phyloP scores from a whole-genome alignment of 2,329 filamentous ascomycete species.

The Fusarium virguliforme region DNA sequence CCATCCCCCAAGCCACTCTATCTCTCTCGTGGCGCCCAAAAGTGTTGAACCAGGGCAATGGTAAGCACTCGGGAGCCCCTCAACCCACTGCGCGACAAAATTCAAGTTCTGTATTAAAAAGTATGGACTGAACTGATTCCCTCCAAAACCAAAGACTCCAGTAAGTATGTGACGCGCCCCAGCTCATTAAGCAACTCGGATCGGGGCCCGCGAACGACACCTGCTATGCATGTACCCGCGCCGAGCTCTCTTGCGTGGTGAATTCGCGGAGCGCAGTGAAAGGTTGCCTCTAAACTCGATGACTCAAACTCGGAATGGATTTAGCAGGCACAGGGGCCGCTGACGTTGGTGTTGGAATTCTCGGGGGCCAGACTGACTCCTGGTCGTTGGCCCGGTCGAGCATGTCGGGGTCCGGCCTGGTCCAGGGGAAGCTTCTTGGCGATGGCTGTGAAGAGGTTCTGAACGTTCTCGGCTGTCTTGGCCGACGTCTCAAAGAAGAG shows the following conservation, averaged over 20 bases:
- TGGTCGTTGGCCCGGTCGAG: conserved; percentile 76
- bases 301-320: conserved; percentile 40
- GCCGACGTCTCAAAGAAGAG: conserved; percentile 99
- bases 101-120: conserved; percentile 57
- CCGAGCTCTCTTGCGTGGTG: conserved; percentile 45
- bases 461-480: conserved; percentile 96
- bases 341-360: conserved; percentile 71
- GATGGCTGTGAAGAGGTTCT: conserved; percentile 96
- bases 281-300: conserved; percentile 43
- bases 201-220: conserved; percentile 48
- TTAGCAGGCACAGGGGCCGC: conserved; percentile 72
- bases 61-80: conserved; percentile 35
- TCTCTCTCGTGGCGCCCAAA: conserved; percentile 38
- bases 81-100: conserved; percentile 49
- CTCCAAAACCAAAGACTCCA: conserved; percentile 61
- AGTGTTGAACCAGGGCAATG: conserved; percentile 40
- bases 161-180: conserved; percentile 57
- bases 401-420: conserved; percentile 91
- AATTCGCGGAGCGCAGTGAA: conserved; percentile 43
- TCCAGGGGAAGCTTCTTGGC: conserved; percentile 98
- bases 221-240: conserved; percentile 49
- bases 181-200: conserved; percentile 51
- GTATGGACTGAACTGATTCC: conserved; percentile 56
- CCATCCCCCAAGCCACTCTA: conserved; percentile 47
- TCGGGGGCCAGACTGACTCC: conserved; percentile 72